Evolutionary conservation across 306 rosid species (phyloP).

Genomic region (Geum urbanum): DNA sequence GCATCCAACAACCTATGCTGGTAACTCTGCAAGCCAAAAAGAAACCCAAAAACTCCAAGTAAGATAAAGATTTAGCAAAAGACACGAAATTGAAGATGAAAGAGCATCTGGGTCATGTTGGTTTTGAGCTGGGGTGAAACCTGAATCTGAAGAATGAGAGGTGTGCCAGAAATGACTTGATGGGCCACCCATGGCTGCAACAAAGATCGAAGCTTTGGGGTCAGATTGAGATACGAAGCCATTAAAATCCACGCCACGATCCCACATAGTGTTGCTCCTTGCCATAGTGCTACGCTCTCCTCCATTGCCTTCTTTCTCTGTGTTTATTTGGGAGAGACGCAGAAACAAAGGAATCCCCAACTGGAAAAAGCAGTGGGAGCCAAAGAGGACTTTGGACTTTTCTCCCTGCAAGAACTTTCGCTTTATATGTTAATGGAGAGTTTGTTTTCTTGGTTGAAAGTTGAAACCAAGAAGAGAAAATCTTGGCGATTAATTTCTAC

Average conservation of each 20-base stretch:
- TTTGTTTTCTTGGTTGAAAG: too few species aligned
- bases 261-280: conserved; percentile 58
- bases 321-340: conserved; percentile 9
- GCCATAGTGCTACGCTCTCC: conserved; percentile 66
- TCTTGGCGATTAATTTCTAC: too few species aligned
- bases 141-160: conserved; percentile 74
- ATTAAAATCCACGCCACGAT: conserved; percentile 51
- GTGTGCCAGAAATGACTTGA: conserved; percentile 52
- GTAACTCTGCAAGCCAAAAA: conserved; percentile 42
- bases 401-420: background rate
- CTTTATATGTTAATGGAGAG: too few species aligned
- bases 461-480: too few species aligned
- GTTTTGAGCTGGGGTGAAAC: conserved; percentile 29
- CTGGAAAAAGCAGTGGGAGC: conserved; percentile 5
- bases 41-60: conserved; percentile 13
- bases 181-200: conserved; percentile 64
- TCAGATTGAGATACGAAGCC: conserved; percentile 59
- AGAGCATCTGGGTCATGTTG: conserved; percentile 14
- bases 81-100: conserved; percentile 11
- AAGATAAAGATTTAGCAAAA: background rate
- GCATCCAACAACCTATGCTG: conserved; percentile 56
- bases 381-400: background rate
- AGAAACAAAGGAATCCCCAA: background rate
- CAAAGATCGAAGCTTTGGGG: conserved; percentile 70
- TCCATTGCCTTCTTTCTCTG: conserved; percentile 44